Base-by-base conservation (phyloP, 345 rosid species). In the Streptanthus diversifolius region DNA sequence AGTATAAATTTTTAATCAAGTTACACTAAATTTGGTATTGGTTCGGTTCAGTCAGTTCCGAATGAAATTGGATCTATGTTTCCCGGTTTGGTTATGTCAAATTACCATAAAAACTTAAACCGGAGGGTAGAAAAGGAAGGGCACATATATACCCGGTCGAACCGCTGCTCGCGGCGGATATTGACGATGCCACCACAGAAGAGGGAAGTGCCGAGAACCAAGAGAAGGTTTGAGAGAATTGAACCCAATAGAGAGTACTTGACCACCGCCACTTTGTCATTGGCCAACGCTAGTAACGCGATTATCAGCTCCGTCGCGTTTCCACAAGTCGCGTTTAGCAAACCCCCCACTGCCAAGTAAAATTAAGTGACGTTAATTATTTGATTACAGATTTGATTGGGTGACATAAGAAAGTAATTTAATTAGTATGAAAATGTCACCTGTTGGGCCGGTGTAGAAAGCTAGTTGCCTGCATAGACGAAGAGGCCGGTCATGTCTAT, bases 291-390 rank as follows among this genome's bases (percentile, higher is more conserved):
- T 17, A 93, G 79, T 45, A 89, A 76, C 32, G 97, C 96, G 41
- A 93, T 91, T 57, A 93, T 93, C 22, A 93, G 82, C 76, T 93
- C 98, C 0, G 97, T 89, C 0, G 95, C 97, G 79, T 93, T 93
- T 30, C 98, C 98, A 74, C 98, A 89, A 19, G 97, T 91, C 36
- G 98, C 98, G 61, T 93, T 93, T 66, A 93, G 71, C 43, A 93
- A 82, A 17, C 98, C 97, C 14, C 98, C 97, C 63, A 93, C 97
- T 91, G 83, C 52, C 55, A 60, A 63, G 35, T 15, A 56, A 17
- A 41, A 11, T 6, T 29, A 58, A 37, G 44, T 1, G n/a, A 27
- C 35, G 24, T 24, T 64, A 5, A 3, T 41, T 17, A 37, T 3
- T 15, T 36, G 2, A 8, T 9, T 24, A 17, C 11, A 14, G 1